A percentile compares a stretch with the other conserved stretches of the same genome.
These are phyloP conservation scores for Termitomyces sp. DNA, from an alignment of 768 basidiomycete genomes.

Conservation along the genomic window DNA sequence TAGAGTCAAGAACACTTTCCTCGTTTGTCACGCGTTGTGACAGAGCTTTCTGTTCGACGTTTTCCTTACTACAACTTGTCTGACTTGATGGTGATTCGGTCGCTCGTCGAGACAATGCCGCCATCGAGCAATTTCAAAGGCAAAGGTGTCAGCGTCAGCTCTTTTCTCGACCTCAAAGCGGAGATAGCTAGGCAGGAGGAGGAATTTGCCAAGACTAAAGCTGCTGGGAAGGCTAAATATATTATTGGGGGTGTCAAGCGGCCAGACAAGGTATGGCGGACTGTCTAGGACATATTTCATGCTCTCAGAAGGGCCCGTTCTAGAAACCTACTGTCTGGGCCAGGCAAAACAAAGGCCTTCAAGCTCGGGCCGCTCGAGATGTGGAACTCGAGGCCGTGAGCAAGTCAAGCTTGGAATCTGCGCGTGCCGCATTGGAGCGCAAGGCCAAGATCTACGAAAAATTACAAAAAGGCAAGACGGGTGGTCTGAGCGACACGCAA, in stretches of 20 bases:
- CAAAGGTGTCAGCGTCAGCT: constrained; percentile 64
- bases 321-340: constrained; percentile 80
- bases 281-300: neutral
- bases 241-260: constrained; percentile 58
- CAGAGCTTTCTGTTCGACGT: neutral
- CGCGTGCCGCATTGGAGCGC: constrained; percentile 63
- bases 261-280: constrained; percentile 57
- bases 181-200: constrained; percentile 61
- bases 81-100: neutral
- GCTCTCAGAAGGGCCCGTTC: neutral
- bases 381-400: constrained; percentile 64
- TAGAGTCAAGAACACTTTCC: too few species aligned
- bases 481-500: constrained; percentile 71
- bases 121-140: constrained; percentile 53
- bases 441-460: constrained; percentile 82
- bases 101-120: neutral
- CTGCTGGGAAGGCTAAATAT: constrained; percentile 45
- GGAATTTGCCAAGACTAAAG: constrained; percentile 53
- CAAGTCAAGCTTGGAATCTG: constrained; percentile 66
- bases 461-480: constrained; percentile 69
- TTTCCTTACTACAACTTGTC: neutral
- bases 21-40: neutral
- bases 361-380: constrained; percentile 58
- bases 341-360: constrained; percentile 70
- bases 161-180: constrained; percentile 81